Evolutionary conservation across 805 yeast genomes (phyloP).

Genomic region (Novakomyces olei): DNA sequence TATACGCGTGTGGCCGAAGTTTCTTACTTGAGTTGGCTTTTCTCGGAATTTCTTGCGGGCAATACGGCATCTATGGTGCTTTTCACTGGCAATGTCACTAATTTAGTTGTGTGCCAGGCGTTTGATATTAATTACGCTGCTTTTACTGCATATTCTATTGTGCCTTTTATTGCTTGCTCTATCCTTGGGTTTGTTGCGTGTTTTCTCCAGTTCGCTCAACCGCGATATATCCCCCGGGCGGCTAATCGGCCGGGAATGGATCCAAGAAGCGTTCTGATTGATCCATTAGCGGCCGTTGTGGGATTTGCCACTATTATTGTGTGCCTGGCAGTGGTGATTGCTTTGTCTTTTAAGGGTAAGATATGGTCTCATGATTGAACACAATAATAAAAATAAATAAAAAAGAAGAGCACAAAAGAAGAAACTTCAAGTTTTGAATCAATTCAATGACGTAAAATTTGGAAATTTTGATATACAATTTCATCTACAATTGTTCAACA

Average conservation of each 20-base stretch:
- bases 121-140: background rate
- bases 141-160: background rate
- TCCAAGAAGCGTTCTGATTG: background rate
- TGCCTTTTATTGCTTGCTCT: background rate
- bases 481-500: too few species aligned
- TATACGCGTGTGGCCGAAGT: background rate
- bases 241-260: background rate
- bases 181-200: background rate
- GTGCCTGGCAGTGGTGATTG: background rate
- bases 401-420: too few species aligned
- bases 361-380: too few species aligned
- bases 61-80: background rate
- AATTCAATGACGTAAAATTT: too few species aligned
- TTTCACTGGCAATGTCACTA: background rate
- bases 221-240: background rate
- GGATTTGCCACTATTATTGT: background rate
- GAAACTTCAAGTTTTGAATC: too few species aligned
- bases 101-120: background rate
- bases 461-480: too few species aligned
- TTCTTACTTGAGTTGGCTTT: background rate
- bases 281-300: background rate
- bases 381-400: too few species aligned
- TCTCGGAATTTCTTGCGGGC: background rate
- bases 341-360: background rate
- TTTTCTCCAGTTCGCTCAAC: background rate